Percentiles rank a stretch among this genome's conserved stretches.
phyloP scores from a whole-genome alignment of 345 rosid species.

The Rubroshorea leprosula region DNA sequence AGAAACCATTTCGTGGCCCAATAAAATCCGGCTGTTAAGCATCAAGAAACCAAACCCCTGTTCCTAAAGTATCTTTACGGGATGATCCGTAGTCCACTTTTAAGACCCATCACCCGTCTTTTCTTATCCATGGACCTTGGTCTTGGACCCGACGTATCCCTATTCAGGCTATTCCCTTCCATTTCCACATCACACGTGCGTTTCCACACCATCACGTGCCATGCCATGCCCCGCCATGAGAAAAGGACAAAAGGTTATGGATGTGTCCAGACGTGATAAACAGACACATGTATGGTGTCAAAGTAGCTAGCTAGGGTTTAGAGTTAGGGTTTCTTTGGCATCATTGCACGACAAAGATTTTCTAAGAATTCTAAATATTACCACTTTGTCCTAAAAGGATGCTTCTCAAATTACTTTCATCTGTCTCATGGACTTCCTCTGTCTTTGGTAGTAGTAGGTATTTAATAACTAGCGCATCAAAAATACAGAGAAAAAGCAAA shows the following conservation, averaged over 20 bases:
- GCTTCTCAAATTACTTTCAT: slow-evolving; percentile 25
- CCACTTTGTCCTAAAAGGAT: slow-evolving; percentile 9
- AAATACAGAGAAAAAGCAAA: not conserved
- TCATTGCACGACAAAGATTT: slow-evolving; percentile 43
- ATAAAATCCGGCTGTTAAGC: not conserved
- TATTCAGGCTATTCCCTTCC: too few relatives aligned
- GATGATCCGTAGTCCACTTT: not conserved
- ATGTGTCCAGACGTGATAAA: too few relatives aligned
- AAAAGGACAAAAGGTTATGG: too few relatives aligned
- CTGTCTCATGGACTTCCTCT: slow-evolving; percentile 23
- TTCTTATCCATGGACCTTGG: too few relatives aligned
- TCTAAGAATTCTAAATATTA: slow-evolving; percentile 18
- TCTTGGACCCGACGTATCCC: not conserved
- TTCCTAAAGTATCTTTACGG: not conserved
- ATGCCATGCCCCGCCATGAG: too few relatives aligned
- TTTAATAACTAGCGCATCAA: slow-evolving; percentile 18
- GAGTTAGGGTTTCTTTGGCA: too few relatives aligned
- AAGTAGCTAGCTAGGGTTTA: too few relatives aligned
- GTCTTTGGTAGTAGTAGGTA: slow-evolving; percentile 8
- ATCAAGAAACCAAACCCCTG: not conserved
- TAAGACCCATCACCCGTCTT: not conserved
- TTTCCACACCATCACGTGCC: too few relatives aligned
- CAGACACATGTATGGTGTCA: too few relatives aligned
- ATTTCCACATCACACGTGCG: too few relatives aligned
- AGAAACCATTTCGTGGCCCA: not conserved